Evolutionary conservation across 768 basidiomycete genomes (phyloP).

Genomic region (Dentipellis sp.): DNA sequence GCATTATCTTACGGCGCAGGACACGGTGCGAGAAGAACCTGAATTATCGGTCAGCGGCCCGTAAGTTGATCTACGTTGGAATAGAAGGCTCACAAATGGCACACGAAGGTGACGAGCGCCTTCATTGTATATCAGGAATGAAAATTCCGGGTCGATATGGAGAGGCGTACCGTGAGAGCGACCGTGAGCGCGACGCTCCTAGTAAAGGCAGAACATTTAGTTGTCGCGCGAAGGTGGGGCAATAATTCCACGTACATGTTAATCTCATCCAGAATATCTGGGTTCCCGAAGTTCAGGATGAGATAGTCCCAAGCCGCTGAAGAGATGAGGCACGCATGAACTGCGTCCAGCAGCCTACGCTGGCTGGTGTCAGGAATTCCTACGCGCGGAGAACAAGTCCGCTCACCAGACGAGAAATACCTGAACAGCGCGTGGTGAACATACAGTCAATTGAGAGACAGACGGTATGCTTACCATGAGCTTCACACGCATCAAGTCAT

Average conservation of each 20-base stretch:
- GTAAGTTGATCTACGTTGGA: background rate
- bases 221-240: background rate
- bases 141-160: background rate
- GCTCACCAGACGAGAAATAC: slow-evolving; percentile 7
- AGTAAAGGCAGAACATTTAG: background rate
- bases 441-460: background rate
- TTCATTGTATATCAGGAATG: background rate
- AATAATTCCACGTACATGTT: slow-evolving; percentile 3
- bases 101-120: slow-evolving; percentile 6
- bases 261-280: background rate
- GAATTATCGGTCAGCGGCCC: background rate
- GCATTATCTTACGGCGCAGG: slow-evolving; percentile 2
- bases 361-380: background rate
- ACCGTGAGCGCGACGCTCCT: slow-evolving; percentile 13
- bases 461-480: slow-evolving; percentile 1
- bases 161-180: slow-evolving; percentile 6
- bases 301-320: slow-evolving; percentile 12
- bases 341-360: slow-evolving; percentile 7
- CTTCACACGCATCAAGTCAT: slow-evolving; percentile 1
- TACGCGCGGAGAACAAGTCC: background rate
- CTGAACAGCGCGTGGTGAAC: background rate
- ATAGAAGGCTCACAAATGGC: slow-evolving; percentile 9
- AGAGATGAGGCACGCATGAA: slow-evolving; percentile 8
- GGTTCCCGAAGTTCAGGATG: slow-evolving; percentile 11
- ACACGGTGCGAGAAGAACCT: slow-evolving; percentile 12